A percentile compares a stretch with the other conserved stretches of the same genome.
These are phyloP conservation scores for Lojkania enalia DNA, from an alignment of 2,329 filamentous ascomycete genomes.

Conservation along the genomic window DNA sequence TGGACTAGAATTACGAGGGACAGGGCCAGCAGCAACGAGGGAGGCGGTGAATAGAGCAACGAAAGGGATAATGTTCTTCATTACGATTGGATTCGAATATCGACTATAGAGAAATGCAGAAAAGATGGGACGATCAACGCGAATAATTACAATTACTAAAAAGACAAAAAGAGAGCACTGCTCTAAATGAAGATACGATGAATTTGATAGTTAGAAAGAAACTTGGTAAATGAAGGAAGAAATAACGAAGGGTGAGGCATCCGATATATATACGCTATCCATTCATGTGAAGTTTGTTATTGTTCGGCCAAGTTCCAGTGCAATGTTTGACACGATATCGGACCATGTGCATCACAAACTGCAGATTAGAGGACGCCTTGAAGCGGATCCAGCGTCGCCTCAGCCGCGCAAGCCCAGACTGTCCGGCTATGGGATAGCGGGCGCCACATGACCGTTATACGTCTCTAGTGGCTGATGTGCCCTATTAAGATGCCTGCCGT, in stretches of 20 bases:
- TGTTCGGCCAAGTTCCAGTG: not conserved
- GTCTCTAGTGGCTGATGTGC: too few species aligned
- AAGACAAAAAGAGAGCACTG: not conserved
- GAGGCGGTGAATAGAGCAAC: constrained; percentile 25
- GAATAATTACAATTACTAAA: not conserved
- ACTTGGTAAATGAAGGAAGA: not conserved
- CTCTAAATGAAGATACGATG: not conserved
- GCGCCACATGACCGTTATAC: too few species aligned
- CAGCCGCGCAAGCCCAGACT: not conserved
- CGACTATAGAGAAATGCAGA: not conserved
- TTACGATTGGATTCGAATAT: constrained; percentile 19
- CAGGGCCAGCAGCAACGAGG: constrained; percentile 24
- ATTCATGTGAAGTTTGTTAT: not conserved
- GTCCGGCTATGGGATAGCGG: too few species aligned
- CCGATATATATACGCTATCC: not conserved
- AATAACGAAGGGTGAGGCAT: not conserved
- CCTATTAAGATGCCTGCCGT: too few species aligned
- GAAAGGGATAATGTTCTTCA: constrained; percentile 31
- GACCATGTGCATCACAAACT: not conserved
- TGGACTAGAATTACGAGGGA: constrained; percentile 16
- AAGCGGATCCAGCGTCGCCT: not conserved
- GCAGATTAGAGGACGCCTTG: not conserved
- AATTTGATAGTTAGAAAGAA: not conserved
- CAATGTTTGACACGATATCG: not conserved
- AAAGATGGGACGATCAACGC: not conserved